phyloP scores from a whole-genome alignment of 2,329 filamentous ascomycete species.

The Pseudocercospora crystallina region DNA sequence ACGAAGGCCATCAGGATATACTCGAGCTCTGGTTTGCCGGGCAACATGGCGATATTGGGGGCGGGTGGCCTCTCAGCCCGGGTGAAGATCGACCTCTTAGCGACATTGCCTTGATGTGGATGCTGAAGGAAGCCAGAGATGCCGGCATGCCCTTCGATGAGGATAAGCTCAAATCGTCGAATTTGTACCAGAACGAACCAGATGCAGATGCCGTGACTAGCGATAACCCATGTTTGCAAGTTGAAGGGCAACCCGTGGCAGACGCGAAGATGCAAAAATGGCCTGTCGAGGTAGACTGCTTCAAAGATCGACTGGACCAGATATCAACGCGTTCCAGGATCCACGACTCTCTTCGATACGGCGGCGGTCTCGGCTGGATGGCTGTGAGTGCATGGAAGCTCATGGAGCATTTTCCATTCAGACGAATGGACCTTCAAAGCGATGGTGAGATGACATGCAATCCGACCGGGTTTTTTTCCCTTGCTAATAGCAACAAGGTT shows the following conservation, averaged over 20 bases:
- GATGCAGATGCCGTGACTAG: neutral
- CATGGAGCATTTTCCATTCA: slow-evolving; percentile 9
- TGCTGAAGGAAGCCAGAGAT: slow-evolving; percentile 62
- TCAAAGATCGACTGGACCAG: too few relatives aligned
- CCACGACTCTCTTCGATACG: slow-evolving; percentile 15
- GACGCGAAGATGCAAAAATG: slow-evolving; percentile 7
- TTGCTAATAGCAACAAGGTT: slow-evolving; percentile 38
- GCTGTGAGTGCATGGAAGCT: slow-evolving; percentile 9
- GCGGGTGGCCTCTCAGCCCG: slow-evolving; percentile 8
- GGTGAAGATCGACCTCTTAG: slow-evolving; percentile 14
- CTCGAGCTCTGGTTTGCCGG: slow-evolving; percentile 75
- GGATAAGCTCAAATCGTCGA: slow-evolving; percentile 48
- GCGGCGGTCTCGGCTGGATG: slow-evolving; percentile 11
- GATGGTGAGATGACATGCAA: slow-evolving; percentile 50
- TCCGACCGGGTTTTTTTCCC: neutral
- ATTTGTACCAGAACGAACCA: slow-evolving; percentile 9
- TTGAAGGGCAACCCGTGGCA: slow-evolving; percentile 5
- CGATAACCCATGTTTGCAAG: slow-evolving; percentile 7
- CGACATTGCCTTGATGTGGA: slow-evolving; percentile 37
- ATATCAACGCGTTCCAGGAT: too few relatives aligned
- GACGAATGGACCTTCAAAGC: slow-evolving; percentile 68
- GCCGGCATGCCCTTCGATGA: slow-evolving; percentile 71
- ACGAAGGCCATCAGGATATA: slow-evolving; percentile 62
- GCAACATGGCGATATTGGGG: slow-evolving; percentile 51
- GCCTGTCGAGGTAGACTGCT: neutral